Conservation (phyloP, 2,329 filamentous ascomycete genomes). For the Aspergillus chevalieri region DNA sequence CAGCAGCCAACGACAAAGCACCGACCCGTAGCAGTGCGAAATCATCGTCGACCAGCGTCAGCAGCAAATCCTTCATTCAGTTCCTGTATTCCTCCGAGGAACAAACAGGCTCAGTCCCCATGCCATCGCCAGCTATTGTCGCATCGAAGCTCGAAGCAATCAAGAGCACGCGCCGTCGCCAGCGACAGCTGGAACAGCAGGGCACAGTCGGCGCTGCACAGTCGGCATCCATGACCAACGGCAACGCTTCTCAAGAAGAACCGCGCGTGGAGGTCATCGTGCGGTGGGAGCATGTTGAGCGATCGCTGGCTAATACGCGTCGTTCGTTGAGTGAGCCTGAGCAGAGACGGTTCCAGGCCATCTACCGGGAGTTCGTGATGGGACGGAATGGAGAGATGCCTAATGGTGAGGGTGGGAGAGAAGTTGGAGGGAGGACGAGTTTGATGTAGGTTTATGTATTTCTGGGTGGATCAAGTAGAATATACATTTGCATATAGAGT, state of each 20-base stretch:
- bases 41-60: constrained; percentile 26
- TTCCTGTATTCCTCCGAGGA: constrained; percentile 69
- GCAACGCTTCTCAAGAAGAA: constrained; percentile 21
- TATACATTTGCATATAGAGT: constrained; percentile 1
- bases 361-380: constrained; percentile 89
- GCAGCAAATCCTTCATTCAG: constrained; percentile 58
- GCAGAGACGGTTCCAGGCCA: constrained; percentile 63
- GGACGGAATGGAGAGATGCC: constrained; percentile 93
- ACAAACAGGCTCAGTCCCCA: constrained; percentile 49
- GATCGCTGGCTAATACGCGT: constrained; percentile 68
- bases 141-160: constrained; percentile 75
- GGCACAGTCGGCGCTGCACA: constrained; percentile 5
- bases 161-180: constrained; percentile 62
- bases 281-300: constrained; percentile 73
- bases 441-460: constrained; percentile 57
- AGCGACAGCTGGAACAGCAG: constrained; percentile 47
- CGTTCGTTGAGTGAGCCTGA: constrained; percentile 79
- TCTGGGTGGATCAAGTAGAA: neutral
- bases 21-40: constrained; percentile 23
- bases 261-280: constrained; percentile 67
- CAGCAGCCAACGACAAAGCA: constrained; percentile 34
- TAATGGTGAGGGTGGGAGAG: constrained; percentile 82
- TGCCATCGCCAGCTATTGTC: constrained; percentile 74
- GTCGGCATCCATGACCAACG: constrained; percentile 17
- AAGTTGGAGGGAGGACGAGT: constrained; percentile 86